Evolutionary conservation across 495 filamentous ascomycete species (phyloP).

Genomic region (Podospora anserina): DNA sequence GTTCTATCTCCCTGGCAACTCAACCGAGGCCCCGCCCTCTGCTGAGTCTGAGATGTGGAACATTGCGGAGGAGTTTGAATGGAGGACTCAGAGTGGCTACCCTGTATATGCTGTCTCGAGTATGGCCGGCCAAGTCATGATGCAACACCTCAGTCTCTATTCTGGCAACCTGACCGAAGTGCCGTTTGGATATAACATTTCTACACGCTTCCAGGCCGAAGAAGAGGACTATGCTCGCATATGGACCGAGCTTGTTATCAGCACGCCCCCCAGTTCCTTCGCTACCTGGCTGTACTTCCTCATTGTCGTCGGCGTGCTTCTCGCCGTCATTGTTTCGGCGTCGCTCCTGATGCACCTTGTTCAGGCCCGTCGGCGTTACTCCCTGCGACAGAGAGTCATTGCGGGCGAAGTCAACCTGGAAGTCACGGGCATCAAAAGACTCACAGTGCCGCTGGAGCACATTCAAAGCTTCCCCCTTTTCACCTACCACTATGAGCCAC

Average conservation of each 20-base stretch:
- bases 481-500: constrained; percentile 58
- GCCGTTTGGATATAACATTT: constrained; percentile 55
- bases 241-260: constrained; percentile 46
- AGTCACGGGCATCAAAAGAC: constrained; percentile 68
- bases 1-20: constrained; percentile 66
- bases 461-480: constrained; percentile 72
- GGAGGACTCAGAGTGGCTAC: constrained; percentile 62
- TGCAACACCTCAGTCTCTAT: constrained; percentile 69
- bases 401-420: constrained; percentile 79
- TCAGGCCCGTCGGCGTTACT: constrained; percentile 61
- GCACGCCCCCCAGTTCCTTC: constrained; percentile 39
- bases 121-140: constrained; percentile 58
- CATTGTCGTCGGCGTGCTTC: constrained; percentile 70
- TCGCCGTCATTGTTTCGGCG: constrained; percentile 60
- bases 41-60: constrained; percentile 60
- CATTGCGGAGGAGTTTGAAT: constrained; percentile 58
- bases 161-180: constrained; percentile 65
- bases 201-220: constrained; percentile 60
- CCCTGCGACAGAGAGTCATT: constrained; percentile 64
- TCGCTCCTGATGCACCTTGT: constrained; percentile 71
- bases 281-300: constrained; percentile 81
- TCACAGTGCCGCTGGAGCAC: constrained; percentile 65
- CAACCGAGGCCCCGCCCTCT: constrained; percentile 57
- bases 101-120: constrained; percentile 85
- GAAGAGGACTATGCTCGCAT: constrained; percentile 55